phyloP scores from a whole-genome alignment of 2,329 filamentous ascomycete genomes.

The Phyllosticta capitalensis region DNA sequence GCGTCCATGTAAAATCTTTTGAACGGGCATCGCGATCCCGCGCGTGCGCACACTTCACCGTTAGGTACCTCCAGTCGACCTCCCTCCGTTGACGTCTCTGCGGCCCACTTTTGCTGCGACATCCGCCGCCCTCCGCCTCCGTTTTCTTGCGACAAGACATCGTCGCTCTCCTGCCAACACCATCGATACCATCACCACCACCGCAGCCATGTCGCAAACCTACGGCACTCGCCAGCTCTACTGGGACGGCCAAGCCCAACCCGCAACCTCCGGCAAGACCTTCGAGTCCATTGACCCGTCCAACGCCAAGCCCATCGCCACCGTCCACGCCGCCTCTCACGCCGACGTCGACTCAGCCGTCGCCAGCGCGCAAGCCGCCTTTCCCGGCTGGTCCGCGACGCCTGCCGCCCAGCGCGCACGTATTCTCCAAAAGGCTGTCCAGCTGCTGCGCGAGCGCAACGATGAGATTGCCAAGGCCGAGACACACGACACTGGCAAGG shows the following conservation, averaged over 20 bases:
- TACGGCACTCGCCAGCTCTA: constrained; percentile 56
- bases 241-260: constrained; percentile 62
- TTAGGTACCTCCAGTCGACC: not conserved
- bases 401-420: constrained; percentile 65
- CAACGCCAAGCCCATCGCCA: constrained; percentile 57
- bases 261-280: constrained; percentile 48
- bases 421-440: constrained; percentile 67
- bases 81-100: not conserved
- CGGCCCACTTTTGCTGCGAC: not conserved
- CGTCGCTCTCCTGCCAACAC: not conserved
- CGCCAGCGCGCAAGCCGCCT: constrained; percentile 59
- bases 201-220: constrained; percentile 25
- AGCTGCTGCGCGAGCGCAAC: constrained; percentile 64
- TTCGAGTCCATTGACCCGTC: constrained; percentile 70
- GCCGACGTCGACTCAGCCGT: constrained; percentile 64
- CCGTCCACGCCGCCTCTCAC: constrained; percentile 60
- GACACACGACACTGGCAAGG: constrained; percentile 79
- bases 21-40: not conserved
- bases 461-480: constrained; percentile 71
- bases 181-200: not conserved
- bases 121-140: not conserved
- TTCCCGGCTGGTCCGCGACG: constrained; percentile 66
- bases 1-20: not conserved
- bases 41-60: not conserved
- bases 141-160: not conserved